phyloP scores from a whole-genome alignment of 768 basidiomycete genomes.

The Lentinula detonsa region DNA sequence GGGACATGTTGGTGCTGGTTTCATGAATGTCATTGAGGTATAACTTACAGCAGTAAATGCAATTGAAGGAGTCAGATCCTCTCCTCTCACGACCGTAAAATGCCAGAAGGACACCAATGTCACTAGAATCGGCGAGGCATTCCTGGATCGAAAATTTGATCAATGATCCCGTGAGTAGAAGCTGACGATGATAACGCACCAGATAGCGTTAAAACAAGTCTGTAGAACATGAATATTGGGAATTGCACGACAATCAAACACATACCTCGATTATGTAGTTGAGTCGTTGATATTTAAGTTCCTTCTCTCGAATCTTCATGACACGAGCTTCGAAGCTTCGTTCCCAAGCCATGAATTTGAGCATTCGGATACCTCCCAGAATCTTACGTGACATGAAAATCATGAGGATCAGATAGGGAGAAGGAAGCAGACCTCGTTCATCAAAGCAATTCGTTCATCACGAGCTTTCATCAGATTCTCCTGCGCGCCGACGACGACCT shows the following conservation, averaged over 20 bases:
- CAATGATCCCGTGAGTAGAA: not conserved
- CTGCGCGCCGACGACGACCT: conserved; percentile 70
- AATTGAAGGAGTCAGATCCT: conserved; percentile 72
- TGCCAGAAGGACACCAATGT: conserved; percentile 63
- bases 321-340: conserved; percentile 80
- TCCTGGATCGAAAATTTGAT: conserved; percentile 26
- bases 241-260: not conserved
- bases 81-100: conserved; percentile 64
- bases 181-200: conserved; percentile 19
- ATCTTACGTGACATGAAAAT: conserved; percentile 37
- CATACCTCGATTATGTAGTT: conserved; percentile 83
- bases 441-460: conserved; percentile 84
- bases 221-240: conserved; percentile 11
- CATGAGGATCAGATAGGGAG: not conserved
- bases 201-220: conserved; percentile 44
- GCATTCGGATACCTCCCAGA: conserved; percentile 84
- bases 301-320: conserved; percentile 67
- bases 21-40: conserved; percentile 21
- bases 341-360: conserved; percentile 97
- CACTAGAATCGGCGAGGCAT: conserved; percentile 48
- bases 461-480: conserved; percentile 89
- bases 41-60: conserved; percentile 68
- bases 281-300: conserved; percentile 77
- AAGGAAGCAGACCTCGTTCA: conserved; percentile 57
- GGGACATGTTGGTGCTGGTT: conserved; percentile 40